Percentiles rank a stretch among this genome's conserved stretches.
These are phyloP conservation scores for Lecanicillium sp. DNA, from an alignment of 2,329 filamentous ascomycete genomes.

Conservation along the genomic window DNA sequence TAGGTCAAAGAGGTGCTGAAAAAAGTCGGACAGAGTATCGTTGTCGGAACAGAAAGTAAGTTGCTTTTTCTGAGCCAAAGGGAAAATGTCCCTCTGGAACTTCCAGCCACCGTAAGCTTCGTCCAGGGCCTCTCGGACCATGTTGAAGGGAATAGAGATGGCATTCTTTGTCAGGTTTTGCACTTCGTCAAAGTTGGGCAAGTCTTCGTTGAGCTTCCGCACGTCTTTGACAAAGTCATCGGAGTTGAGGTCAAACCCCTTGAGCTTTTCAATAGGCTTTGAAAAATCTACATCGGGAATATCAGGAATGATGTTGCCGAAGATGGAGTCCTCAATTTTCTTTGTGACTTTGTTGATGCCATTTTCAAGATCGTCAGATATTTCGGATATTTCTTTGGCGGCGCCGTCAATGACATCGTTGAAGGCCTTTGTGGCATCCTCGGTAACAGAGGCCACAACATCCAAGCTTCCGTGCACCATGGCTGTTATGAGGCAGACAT, in stretches of 20 bases:
- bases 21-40: conserved; percentile 75
- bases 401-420: conserved; percentile 46
- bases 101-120: conserved; percentile 62
- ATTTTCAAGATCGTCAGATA: conserved; percentile 38
- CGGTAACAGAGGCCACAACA: conserved; percentile 47
- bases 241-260: conserved; percentile 59
- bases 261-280: conserved; percentile 54
- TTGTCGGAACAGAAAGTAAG: conserved; percentile 86
- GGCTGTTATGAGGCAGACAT: conserved; percentile 80
- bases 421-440: conserved; percentile 42
- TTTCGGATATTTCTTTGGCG: conserved; percentile 48
- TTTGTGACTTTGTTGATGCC: conserved; percentile 42
- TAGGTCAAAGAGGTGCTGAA: conserved; percentile 59
- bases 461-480: conserved; percentile 72
- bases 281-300: conserved; percentile 55
- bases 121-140: conserved; percentile 67
- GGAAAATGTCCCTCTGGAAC: conserved; percentile 72
- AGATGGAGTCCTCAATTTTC: conserved; percentile 35
- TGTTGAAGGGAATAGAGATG: conserved; percentile 71
- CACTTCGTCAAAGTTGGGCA: conserved; percentile 77
- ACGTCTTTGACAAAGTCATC: conserved; percentile 61
- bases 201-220: conserved; percentile 62
- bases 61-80: conserved; percentile 72
- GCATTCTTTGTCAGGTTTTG: conserved; percentile 71
- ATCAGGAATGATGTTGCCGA: conserved; percentile 37